Evolutionary conservation across 208 protist species (phyloP).

Genomic region (Porcisia hertigi): DNA sequence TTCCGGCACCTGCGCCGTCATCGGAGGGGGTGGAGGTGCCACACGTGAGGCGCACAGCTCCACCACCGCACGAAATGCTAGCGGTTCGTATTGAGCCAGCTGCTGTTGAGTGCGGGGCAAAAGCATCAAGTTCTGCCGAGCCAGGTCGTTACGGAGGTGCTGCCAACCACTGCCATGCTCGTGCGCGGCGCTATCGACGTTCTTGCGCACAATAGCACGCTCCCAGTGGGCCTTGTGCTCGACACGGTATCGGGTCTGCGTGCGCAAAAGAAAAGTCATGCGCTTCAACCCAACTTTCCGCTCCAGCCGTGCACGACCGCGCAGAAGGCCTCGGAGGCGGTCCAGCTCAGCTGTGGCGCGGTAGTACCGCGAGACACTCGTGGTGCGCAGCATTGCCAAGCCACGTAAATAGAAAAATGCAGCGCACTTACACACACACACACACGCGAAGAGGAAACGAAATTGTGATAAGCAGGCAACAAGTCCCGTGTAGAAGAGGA

Average conservation of each 20-base stretch:
- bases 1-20: conserved; percentile 52
- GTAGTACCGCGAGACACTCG: conserved; percentile 48
- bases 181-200: conserved; percentile 83
- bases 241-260: conserved; percentile 87
- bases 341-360: conserved; percentile 81
- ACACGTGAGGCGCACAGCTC: conserved; percentile 86
- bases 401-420: neutral
- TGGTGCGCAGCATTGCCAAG: conserved; percentile 55
- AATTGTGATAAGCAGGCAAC: neutral
- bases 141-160: conserved; percentile 79
- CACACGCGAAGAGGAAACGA: neutral
- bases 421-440: neutral
- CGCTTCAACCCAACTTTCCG: conserved; percentile 85
- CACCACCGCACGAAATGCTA: conserved; percentile 85
- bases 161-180: conserved; percentile 83
- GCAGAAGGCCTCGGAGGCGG: conserved; percentile 79
- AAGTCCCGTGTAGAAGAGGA: too few species aligned
- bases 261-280: conserved; percentile 87
- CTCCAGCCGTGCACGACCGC: conserved; percentile 79
- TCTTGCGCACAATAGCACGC: conserved; percentile 83
- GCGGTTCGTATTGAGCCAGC: conserved; percentile 87
- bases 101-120: conserved; percentile 74
- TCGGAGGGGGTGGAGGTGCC: conserved; percentile 72
- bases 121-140: conserved; percentile 82
- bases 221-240: conserved; percentile 84